Percentiles rank a stretch among this genome's conserved stretches.
Evolutionary conservation across 2,329 filamentous ascomycete genomes (phyloP).

Genomic region (Colletotrichum karsti): DNA sequence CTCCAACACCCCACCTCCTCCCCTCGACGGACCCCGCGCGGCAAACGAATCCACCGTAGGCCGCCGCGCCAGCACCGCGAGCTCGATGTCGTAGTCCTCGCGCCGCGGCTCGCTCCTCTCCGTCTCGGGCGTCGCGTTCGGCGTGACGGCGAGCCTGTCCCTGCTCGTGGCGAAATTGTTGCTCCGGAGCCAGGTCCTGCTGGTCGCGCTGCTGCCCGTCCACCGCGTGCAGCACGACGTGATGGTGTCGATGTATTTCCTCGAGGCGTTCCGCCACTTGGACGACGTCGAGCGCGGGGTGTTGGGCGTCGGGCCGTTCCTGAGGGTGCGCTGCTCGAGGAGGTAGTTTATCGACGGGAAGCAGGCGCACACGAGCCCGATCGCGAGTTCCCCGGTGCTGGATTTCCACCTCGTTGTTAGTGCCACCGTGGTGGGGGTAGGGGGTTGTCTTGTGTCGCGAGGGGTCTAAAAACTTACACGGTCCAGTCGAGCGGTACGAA

Average conservation of each 20-base stretch:
- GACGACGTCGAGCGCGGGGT: neutral
- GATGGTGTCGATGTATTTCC: neutral
- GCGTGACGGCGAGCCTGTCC: neutral
- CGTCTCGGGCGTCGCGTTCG: neutral
- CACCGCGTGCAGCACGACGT: neutral
- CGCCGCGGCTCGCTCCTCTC: slow-evolving; percentile 4
- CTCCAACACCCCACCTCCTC: neutral
- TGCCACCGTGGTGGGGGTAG: no score
- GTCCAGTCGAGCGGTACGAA: slow-evolving; percentile 32
- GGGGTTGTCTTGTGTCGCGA: neutral
- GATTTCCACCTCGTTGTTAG: neutral
- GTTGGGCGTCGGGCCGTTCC: neutral
- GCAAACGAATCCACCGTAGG: neutral
- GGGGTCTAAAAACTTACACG: slow-evolving; percentile 10
- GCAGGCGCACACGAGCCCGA: slow-evolving; percentile 31
- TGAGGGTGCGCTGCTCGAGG: slow-evolving; percentile 8
- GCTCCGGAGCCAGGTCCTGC: neutral
- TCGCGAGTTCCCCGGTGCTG: slow-evolving; percentile 29
- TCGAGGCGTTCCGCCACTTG: neutral
- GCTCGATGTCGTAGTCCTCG: slow-evolving; percentile 16
- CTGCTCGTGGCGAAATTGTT: neutral
- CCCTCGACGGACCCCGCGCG: neutral
- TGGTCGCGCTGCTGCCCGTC: neutral
- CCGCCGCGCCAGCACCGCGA: neutral
- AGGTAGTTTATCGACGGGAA: slow-evolving; percentile 31